Conservation (phyloP, 768 basidiomycete species). For the Kwoniella shandongensis region DNA sequence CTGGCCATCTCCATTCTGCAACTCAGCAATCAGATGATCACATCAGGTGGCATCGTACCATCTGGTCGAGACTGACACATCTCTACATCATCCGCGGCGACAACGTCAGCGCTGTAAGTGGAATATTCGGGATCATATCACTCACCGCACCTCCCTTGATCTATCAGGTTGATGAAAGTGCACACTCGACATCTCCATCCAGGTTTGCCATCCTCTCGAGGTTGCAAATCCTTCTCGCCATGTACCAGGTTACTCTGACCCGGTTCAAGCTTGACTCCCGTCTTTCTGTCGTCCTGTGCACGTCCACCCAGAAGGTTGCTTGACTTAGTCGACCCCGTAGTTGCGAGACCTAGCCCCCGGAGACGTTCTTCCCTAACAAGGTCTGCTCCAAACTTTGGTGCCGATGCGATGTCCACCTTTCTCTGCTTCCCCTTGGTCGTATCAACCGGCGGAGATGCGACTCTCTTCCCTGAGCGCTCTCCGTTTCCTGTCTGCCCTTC, state of each 20-base stretch:
- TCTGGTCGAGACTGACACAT: background rate
- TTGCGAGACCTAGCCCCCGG: constrained; percentile 16
- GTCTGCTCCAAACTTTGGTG: constrained; percentile 9
- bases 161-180: constrained; percentile 33
- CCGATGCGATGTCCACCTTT: background rate
- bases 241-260: no score
- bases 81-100: no score
- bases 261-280: background rate
- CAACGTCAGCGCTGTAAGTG: no score
- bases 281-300: background rate
- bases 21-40: no score
- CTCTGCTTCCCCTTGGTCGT: background rate
- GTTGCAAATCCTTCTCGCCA: background rate
- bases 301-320: background rate
- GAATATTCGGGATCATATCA: constrained; percentile 1
- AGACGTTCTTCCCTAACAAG: constrained; percentile 20
- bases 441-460: constrained; percentile 1
- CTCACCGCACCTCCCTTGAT: constrained; percentile 42
- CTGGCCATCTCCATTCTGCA: no score
- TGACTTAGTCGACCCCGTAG: constrained; percentile 1
- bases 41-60: no score
- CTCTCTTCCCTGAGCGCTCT: constrained; percentile 1
- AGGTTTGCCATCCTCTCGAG: constrained; percentile 1
- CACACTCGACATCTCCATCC: constrained; percentile 42
- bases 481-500: background rate